Evolutionary conservation across 208 protist species (phyloP).

Genomic region (Acanthamoeba triangularis): DNA sequence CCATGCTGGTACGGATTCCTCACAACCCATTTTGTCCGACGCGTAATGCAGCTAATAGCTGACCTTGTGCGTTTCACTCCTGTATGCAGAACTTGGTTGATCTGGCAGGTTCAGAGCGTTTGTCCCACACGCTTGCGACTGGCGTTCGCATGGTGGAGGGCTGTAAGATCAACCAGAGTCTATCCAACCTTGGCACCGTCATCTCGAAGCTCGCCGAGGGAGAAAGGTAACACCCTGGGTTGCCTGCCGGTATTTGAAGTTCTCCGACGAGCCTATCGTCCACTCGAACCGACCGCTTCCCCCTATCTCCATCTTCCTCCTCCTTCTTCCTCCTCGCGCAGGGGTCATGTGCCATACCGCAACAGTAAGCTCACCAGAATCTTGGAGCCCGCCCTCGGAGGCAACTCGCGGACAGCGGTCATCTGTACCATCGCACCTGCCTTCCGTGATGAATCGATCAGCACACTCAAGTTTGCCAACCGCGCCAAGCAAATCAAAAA

Average conservation of each 20-base stretch:
- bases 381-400: slow-evolving; percentile 89
- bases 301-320: background rate
- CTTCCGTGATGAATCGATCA: slow-evolving; percentile 74
- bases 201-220: slow-evolving; percentile 89
- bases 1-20: slow-evolving; percentile 56
- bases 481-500: slow-evolving; percentile 91
- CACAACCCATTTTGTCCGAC: background rate
- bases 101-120: slow-evolving; percentile 98
- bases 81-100: slow-evolving; percentile 96
- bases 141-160: slow-evolving; percentile 96
- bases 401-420: slow-evolving; percentile 90
- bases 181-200: slow-evolving; percentile 94
- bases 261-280: background rate
- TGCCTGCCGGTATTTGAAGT: background rate
- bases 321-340: slow-evolving; percentile 16
- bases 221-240: slow-evolving; percentile 1
- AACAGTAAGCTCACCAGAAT: slow-evolving; percentile 93
- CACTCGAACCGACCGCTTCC: background rate
- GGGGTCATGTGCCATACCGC: slow-evolving; percentile 91
- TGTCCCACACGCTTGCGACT: slow-evolving; percentile 94
- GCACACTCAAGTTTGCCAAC: slow-evolving; percentile 91
- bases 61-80: background rate
- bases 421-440: slow-evolving; percentile 90
- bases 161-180: slow-evolving; percentile 97
- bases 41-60: background rate